Base-by-base conservation (phyloP, 108 stramenopile genomes). In the Mediolabrus comicus region DNA sequence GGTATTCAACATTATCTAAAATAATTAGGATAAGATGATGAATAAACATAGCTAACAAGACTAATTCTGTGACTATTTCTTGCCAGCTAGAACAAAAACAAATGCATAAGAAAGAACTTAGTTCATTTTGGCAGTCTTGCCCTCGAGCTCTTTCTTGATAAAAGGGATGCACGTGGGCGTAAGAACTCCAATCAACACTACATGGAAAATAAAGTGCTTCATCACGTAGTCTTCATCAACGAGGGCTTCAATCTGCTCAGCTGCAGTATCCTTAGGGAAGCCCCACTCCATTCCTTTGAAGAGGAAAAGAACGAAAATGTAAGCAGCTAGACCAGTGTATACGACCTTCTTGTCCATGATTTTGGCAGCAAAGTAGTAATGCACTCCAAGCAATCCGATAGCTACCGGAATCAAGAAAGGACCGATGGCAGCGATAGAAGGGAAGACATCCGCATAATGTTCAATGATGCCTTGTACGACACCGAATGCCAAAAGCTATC, bases 1-100 rank as follows among this genome's bases (percentile, higher is more conserved):
- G 81, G 92, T 98, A 17, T 57, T 57, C 56, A 32, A 32, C 31
- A 57, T 57, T 10, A 57, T 57, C 56, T 57, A 57, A 57, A 4
- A 43, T 2, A 8, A 32, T 32, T 4, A 53, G 57, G 6, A 22
- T 13, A 6, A 55, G 22, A 22, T 49, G 22, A 9, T 22, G 4
- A 49, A n/a, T 49, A 49, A 49, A 49, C 41, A 43, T 19, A 16
- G n/a, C n/a, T 5, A 24, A 49, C 7, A 16, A 49, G n/a, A 49
- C 36, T 10, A 38, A 38, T n/a, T n/a, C n/a, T n/a, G n/a, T n/a
- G n/a, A n/a, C n/a, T n/a, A n/a, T n/a, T n/a, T n/a, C n/a, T n/a
- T n/a, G n/a, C n/a, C n/a, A n/a, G n/a, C n/a, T n/a, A n/a, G n/a
- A n/a, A n/a, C n/a, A n/a, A n/a, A n/a, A n/a, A n/a, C n/a, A n/a